A percentile compares a stretch with the other conserved stretches of the same genome.
phyloP scores from a whole-genome alignment of 2,329 filamentous ascomycete species.

The Penicillium sp. region DNA sequence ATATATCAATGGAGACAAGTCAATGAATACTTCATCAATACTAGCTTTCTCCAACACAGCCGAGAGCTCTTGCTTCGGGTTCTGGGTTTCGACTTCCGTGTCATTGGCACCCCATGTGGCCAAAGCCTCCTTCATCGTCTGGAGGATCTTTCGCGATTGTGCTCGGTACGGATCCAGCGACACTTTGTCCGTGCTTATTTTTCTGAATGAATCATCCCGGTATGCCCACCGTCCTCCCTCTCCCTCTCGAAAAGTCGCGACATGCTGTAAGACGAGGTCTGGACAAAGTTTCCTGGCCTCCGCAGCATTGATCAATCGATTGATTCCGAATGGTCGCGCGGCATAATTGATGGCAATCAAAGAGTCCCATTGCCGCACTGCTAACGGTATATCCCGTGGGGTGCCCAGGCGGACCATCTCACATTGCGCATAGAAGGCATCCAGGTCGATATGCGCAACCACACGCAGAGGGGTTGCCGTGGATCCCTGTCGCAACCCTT shows the following conservation, averaged over 20 bases:
- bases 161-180: conserved; percentile 88
- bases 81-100: conserved; percentile 16
- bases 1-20: conserved; percentile 82
- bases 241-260: conserved; percentile 91
- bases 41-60: conserved; percentile 83
- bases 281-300: conserved; percentile 89
- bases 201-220: conserved; percentile 71
- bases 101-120: conserved; percentile 45
- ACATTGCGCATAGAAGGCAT: conserved; percentile 97
- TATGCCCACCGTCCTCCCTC: conserved; percentile 86
- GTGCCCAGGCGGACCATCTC: conserved; percentile 83
- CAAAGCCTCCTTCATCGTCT: conserved; percentile 70
- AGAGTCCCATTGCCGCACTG: conserved; percentile 93
- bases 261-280: conserved; percentile 80
- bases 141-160: conserved; percentile 78
- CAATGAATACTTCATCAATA: conserved; percentile 93
- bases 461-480: conserved; percentile 76
- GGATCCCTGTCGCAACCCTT: conserved; percentile 69
- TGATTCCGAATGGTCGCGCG: conserved; percentile 76
- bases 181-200: conserved; percentile 87
- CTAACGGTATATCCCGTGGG: conserved; percentile 73
- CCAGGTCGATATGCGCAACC: conserved; percentile 88
- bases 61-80: conserved; percentile 29
- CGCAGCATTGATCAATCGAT: conserved; percentile 70
- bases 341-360: conserved; percentile 97